A percentile compares a stretch with the other conserved stretches of the same genome.
Conservation (phyloP, 139 green algal species). For the Chlorella sorokiniana region DNA sequence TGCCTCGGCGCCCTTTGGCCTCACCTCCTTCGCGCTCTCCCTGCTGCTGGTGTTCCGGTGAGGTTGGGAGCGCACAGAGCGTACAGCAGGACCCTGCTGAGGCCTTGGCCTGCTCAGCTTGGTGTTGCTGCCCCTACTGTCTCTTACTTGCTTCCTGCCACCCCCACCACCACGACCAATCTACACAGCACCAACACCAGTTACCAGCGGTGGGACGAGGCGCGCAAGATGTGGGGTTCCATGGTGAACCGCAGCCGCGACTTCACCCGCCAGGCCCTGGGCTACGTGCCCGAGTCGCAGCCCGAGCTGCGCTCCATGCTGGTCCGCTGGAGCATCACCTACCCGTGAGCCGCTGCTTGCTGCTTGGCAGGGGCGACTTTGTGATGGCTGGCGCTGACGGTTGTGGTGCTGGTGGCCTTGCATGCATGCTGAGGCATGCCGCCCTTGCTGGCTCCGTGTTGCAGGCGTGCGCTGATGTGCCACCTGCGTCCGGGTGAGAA, state of each 20-base stretch:
- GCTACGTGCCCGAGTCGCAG: not conserved
- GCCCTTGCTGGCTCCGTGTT: too few species aligned
- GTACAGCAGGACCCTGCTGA: not conserved
- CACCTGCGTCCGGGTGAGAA: constrained; percentile 12
- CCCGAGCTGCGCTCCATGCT: constrained; percentile 20
- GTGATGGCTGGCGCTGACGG: not conserved
- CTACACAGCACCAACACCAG: constrained; percentile 52
- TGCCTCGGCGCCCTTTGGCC: not conserved
- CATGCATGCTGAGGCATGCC: not conserved
- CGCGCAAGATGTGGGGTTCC: constrained; percentile 43
- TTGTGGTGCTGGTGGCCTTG: not conserved
- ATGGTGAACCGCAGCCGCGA: constrained; percentile 45
- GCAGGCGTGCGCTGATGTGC: constrained; percentile 28
- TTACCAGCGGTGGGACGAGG: constrained; percentile 56
- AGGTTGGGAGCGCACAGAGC: not conserved
- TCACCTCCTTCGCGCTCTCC: constrained; percentile 26
- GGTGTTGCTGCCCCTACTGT: not conserved
- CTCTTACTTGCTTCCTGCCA: constrained; percentile 26
- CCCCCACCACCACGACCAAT: constrained; percentile 30
- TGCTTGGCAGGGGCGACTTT: not conserved
- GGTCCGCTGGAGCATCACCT: constrained; percentile 45
- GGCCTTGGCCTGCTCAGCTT: not conserved
- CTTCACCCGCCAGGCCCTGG: constrained; percentile 32
- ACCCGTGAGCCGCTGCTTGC: not conserved
- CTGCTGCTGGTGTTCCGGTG: constrained; percentile 29